Percentiles rank a stretch among this genome's conserved stretches.
Conservation (phyloP, 352 stramenopile species). For the Blastocystis sp. region DNA sequence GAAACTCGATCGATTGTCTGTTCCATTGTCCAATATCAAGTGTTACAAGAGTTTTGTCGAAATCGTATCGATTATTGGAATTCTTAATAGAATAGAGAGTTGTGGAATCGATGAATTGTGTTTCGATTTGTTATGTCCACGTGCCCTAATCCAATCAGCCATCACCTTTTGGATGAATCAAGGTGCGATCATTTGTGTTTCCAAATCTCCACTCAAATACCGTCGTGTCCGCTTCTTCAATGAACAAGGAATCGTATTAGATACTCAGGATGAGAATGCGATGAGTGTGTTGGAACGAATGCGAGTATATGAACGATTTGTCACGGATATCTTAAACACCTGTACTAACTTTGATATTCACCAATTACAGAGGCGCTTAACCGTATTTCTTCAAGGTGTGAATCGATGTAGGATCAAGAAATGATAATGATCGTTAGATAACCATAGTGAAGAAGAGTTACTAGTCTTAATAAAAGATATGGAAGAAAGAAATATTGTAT, state of each 20-base stretch:
- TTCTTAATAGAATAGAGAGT: neutral
- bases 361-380: neutral
- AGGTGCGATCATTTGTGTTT: neutral
- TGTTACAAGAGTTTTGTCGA: neutral
- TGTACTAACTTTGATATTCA: neutral
- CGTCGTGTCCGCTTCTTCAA: neutral
- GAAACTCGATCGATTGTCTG: neutral
- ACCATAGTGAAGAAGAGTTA: neutral
- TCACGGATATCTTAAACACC: neutral
- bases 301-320: neutral
- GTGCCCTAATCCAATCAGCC: neutral
- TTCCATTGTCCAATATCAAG: neutral
- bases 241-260: neutral
- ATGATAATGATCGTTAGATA: neutral
- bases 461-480: neutral
- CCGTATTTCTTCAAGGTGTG: constrained; percentile 10
- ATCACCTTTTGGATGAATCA: neutral
- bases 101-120: neutral
- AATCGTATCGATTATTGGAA: neutral
- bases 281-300: neutral
- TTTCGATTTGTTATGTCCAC: neutral
- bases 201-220: neutral
- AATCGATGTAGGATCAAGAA: neutral
- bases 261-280: neutral
- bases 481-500: neutral